Base-by-base conservation (phyloP, 345 rosid species). In the Eucalyptus melliodora region DNA sequence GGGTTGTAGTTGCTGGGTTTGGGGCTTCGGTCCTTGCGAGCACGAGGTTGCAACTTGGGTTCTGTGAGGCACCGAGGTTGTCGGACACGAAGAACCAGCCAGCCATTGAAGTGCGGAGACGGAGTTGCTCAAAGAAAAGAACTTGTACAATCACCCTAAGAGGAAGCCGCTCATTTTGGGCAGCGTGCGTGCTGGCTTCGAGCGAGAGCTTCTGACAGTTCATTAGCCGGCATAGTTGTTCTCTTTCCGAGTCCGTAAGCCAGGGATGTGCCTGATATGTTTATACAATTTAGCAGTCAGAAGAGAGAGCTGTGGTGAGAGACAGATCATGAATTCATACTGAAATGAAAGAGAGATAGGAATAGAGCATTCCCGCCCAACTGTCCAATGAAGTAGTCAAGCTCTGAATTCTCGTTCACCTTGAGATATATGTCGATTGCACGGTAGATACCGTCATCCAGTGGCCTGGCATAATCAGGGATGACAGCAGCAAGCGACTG, bases 81-180 rank as follows among this genome's bases (percentile, higher is more conserved):
- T 96, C 97, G 8, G 99, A 93, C 60, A 92, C 98, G 16, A 89
- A 93, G 86, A 94, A 92, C 97, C 97, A 94, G 40, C 96, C 96
- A 8, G 96, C 90, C 65, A 96, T 83, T 5, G 97, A 96, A 89
- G 97, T 96, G 16, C 98, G 92, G 12, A 97, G 99, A 88, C 97
- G 90, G 83, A 97, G 95, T 91, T 97, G 99, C 90, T 97, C 99
- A 85, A 95, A 96, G 97, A 97, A 97, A 87, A 96, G 87, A 87
- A 96, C 97, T 94, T 97, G 99, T 87, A 97, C 97, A 16, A 97
- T 94, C 80, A 96, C 97, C 88, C 99, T 91, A 14, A 97, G 93
- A 1, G 99, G 99, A 82, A 97, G 93, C 93, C 99, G 95, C 93
- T 96, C 99, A 77, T 97, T 97, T 92, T 97, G 98, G 12, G 99